phyloP scores from a whole-genome alignment of 1,139 yeast genomes.

The Yamadazyma siamensis region DNA sequence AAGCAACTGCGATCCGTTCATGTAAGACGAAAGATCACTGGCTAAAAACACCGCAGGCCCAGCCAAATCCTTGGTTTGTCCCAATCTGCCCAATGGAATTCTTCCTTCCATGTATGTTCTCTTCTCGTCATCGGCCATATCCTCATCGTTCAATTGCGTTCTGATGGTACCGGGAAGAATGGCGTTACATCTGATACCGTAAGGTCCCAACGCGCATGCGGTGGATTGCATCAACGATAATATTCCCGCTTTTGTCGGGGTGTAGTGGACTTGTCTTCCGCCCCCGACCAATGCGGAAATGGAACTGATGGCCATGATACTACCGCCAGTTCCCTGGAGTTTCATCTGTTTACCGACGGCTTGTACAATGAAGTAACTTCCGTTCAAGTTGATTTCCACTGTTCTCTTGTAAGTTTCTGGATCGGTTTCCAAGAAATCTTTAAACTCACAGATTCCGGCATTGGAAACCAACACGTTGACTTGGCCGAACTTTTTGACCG shows the following conservation, averaged over 20 bases:
- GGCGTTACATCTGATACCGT: slow-evolving; percentile 39
- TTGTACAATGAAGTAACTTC: slow-evolving; percentile 42
- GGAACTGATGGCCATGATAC: slow-evolving; percentile 38
- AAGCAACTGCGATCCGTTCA: slow-evolving; percentile 42
- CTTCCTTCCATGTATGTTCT: slow-evolving; percentile 33
- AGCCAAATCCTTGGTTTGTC: slow-evolving; percentile 40
- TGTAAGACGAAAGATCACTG: slow-evolving; percentile 38
- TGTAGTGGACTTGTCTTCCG: slow-evolving; percentile 38
- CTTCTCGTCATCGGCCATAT: slow-evolving; percentile 28
- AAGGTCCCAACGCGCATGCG: slow-evolving; percentile 40
- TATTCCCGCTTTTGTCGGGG: slow-evolving; percentile 49
- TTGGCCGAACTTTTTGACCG: slow-evolving; percentile 36
- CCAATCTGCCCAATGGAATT: slow-evolving; percentile 46
- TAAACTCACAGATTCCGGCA: slow-evolving; percentile 33
- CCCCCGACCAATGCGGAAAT: slow-evolving; percentile 43
- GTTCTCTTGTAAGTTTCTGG: slow-evolving; percentile 27
- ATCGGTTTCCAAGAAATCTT: slow-evolving; percentile 25
- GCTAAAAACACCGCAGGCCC: slow-evolving; percentile 49
- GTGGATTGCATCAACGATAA: slow-evolving; percentile 41
- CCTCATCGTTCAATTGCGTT: slow-evolving; percentile 37
- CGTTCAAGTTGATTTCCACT: slow-evolving; percentile 38
- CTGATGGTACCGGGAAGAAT: slow-evolving; percentile 42
- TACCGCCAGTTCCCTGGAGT: slow-evolving; percentile 44
- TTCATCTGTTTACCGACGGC: slow-evolving; percentile 46
- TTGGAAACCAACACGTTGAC: slow-evolving; percentile 42